A percentile compares a stretch with the other conserved stretches of the same genome.
These are phyloP conservation scores for Podospora comata DNA, from an alignment of 495 filamentous ascomycete species.

Conservation along the genomic window DNA sequence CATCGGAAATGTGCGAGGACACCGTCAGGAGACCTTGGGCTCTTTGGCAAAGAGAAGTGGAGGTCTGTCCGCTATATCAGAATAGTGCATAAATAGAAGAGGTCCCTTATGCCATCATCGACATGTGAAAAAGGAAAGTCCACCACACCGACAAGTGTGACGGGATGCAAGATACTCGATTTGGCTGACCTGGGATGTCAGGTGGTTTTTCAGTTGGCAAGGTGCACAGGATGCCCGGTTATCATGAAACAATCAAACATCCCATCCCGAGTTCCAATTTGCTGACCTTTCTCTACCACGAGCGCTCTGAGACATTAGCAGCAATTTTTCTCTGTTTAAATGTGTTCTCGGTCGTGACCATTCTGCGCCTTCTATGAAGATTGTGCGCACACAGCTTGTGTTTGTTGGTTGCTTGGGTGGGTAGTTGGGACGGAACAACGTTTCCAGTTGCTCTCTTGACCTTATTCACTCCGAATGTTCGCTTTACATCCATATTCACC, in stretches of 20 bases:
- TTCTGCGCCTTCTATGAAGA: background rate
- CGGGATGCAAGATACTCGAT: background rate
- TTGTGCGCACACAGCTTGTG: background rate
- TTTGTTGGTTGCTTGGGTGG: background rate
- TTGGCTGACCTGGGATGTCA: background rate
- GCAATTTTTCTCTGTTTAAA: background rate
- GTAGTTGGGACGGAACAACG: background rate
- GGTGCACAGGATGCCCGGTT: background rate
- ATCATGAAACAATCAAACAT: background rate
- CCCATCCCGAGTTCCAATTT: background rate
- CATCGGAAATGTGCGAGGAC: conserved; percentile 25
- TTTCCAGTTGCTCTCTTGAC: background rate
- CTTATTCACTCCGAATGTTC: background rate
- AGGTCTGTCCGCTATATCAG: conserved; percentile 17
- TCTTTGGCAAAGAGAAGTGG: conserved; percentile 44
- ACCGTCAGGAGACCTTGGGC: conserved; percentile 38
- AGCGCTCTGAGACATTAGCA: background rate
- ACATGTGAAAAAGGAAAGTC: background rate
- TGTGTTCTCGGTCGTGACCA: background rate
- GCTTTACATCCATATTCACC: no score
- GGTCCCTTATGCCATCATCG: background rate
- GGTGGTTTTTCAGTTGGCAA: background rate
- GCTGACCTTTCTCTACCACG: background rate
- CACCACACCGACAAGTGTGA: background rate
- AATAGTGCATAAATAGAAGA: conserved; percentile 2